These are phyloP conservation scores for Trametes maxima DNA, from an alignment of 768 basidiomycete genomes.

Conservation along the genomic window DNA sequence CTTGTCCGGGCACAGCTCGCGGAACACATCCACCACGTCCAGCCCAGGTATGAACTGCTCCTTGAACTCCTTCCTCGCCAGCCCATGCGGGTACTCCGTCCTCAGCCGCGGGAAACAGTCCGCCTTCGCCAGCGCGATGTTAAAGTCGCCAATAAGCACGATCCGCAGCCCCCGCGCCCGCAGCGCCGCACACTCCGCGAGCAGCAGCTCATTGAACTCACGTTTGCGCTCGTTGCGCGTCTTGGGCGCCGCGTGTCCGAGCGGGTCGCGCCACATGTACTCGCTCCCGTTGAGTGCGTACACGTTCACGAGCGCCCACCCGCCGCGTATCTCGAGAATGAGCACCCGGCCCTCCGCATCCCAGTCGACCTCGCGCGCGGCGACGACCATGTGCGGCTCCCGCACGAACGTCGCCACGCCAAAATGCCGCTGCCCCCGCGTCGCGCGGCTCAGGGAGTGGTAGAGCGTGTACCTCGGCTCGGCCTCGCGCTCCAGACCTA, in stretches of 20 bases:
- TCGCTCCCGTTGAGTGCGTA: conserved; percentile 34
- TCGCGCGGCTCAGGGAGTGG: conserved; percentile 26
- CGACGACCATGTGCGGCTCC: conserved; percentile 18
- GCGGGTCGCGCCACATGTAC: conserved; percentile 29
- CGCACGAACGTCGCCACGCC: conserved; percentile 27
- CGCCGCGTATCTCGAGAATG: conserved; percentile 29
- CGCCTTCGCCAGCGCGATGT: conserved; percentile 26
- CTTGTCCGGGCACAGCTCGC: conserved; percentile 23
- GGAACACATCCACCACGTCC: conserved; percentile 28
- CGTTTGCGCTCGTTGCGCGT: conserved; percentile 32
- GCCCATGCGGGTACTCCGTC: conserved; percentile 29
- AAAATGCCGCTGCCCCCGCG: conserved; percentile 28
- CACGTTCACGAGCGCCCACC: conserved; percentile 32
- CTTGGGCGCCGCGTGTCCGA: conserved; percentile 21
- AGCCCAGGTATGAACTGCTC: conserved; percentile 28
- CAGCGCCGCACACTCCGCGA: conserved; percentile 26
- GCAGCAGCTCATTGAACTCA: conserved; percentile 30
- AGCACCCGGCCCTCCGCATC: conserved; percentile 30
- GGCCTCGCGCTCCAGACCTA: background rate
- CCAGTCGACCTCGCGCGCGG: conserved; percentile 30
- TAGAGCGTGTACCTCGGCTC: conserved; percentile 26
- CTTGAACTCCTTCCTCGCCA: conserved; percentile 29
- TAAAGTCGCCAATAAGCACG: conserved; percentile 32
- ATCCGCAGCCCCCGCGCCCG: conserved; percentile 27
- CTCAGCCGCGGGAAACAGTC: conserved; percentile 29